Percentiles rank a stretch among this genome's conserved stretches.
These are phyloP conservation scores for Pelomyxa schiedti DNA, from an alignment of 78 protist species.

Conservation along the genomic window DNA sequence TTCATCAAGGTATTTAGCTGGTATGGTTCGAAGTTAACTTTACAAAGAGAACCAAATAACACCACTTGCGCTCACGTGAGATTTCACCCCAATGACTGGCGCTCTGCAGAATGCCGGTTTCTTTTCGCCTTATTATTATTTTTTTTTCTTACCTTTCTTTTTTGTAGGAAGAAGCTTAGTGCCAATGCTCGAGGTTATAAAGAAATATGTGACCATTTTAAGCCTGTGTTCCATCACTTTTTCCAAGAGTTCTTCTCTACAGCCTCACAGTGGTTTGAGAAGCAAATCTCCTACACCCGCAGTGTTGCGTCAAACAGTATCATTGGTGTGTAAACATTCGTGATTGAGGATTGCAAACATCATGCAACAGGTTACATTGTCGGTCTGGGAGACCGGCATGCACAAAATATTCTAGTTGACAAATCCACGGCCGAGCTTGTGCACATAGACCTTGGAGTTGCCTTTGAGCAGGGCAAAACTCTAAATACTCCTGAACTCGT, in stretches of 20 bases:
- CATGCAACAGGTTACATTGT: conserved; percentile 29
- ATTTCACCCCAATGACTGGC: conserved; percentile 15
- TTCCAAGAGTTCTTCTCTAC: conserved; percentile 48
- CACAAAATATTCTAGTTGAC: conserved; percentile 69
- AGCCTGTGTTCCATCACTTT: conserved; percentile 66
- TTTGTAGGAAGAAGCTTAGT: no score
- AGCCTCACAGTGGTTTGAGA: conserved; percentile 45
- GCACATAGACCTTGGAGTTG: conserved; percentile 75
- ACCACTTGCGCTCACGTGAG: no score
- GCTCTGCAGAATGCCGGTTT: conserved; percentile 2
- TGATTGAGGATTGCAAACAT: background rate
- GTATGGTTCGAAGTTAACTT: no score
- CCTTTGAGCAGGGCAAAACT: conserved; percentile 33
- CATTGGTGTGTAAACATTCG: conserved; percentile 6
- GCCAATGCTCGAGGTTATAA: background rate
- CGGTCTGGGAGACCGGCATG: conserved; percentile 87
- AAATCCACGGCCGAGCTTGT: conserved; percentile 54
- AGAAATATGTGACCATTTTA: conserved; percentile 3
- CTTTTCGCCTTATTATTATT: no score
- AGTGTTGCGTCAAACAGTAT: conserved; percentile 51
- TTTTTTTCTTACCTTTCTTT: no score
- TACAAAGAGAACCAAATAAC: no score
- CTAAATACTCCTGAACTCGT: conserved; percentile 57
- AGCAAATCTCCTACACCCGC: conserved; percentile 33
- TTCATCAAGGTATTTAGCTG: no score